Evolutionary conservation across 352 stramenopile species (phyloP), one percentile per base, ranked within the genome.

Genomic region (Phytophthora cactorum): DNA sequence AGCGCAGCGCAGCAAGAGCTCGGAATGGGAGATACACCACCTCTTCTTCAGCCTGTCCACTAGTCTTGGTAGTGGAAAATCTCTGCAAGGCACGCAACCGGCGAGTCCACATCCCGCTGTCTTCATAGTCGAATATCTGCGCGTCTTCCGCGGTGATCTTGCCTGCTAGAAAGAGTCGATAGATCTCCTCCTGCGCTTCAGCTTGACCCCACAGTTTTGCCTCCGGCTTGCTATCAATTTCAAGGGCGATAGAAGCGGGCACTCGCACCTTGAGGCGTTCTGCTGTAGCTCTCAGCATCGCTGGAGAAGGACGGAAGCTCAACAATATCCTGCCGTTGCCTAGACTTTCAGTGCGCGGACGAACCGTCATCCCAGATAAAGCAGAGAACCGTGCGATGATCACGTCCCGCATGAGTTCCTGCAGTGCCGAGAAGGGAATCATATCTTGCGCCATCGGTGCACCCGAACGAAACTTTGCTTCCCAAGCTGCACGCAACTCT

Each of bases 381-480:
- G 70, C 63, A 43, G 86, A 74, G 58, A 94, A 88, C 22, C 86
- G 81, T 45, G 88, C 74, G 32, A 93, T 59, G 44, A 93, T 78
- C 0, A 94, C 74, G 46, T 90, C 74, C 2, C 83, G 82, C 63
- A 94, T 56, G 22, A 95, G 75, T 66, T 91, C 81, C 36, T 84
- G 83, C 56, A 95, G 77, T 34, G 75, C 81, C 8, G 76, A 49
- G 25, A 78, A 64, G 17, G 78, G 70, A 46, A 95, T 77, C 55
- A 72, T 79, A 54, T 95, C 86, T 28, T 72, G 61, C 10, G 63
- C 29, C 29, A 75, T 52, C 0, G 86, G 86, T 17, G 74, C 2
- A 2, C 76, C 57, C 11, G 79, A 81, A n/a, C 86, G 84, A 53
- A 94, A 94, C 50, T 91, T 92, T 58, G 59, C 52, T 43, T 86